Evolutionary conservation across 495 filamentous ascomycete genomes (phyloP).

Genomic region (Annulohypoxylon stygium): DNA sequence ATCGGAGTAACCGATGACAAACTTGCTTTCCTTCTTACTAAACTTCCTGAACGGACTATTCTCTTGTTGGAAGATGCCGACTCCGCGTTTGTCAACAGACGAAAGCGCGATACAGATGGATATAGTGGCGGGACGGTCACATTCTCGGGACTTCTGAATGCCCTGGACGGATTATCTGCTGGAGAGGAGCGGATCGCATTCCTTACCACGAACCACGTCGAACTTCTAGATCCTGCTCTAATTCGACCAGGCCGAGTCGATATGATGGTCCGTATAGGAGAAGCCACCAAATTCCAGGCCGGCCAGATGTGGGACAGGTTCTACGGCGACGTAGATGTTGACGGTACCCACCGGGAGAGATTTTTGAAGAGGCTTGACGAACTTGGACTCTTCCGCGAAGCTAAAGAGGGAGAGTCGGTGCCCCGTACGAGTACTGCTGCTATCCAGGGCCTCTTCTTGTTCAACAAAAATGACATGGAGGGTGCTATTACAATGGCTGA

Average conservation of each 20-base stretch:
- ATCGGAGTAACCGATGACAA: constrained; percentile 93
- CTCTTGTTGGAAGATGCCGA: constrained; percentile 95
- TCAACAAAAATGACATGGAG: constrained; percentile 90
- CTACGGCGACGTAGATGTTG: constrained; percentile 82
- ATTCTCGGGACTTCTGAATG: constrained; percentile 93
- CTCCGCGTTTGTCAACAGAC: constrained; percentile 87
- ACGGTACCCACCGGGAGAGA: constrained; percentile 67
- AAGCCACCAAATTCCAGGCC: constrained; percentile 87
- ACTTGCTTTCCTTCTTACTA: constrained; percentile 87
- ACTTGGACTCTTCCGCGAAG: constrained; percentile 62
- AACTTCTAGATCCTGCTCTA: constrained; percentile 87
- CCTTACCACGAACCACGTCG: constrained; percentile 94
- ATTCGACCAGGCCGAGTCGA: constrained; percentile 93
- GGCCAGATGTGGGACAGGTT: constrained; percentile 93
- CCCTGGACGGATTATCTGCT: constrained; percentile 93
- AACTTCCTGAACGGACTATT: constrained; percentile 86
- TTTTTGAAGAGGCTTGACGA: constrained; percentile 65
- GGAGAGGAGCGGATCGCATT: constrained; percentile 94
- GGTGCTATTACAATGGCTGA: constrained; percentile 86
- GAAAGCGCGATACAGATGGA: constrained; percentile 83
- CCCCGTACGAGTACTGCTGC: constrained; percentile 83
- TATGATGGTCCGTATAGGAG: constrained; percentile 90
- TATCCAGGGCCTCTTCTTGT: constrained; percentile 92
- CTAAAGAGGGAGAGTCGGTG: constrained; percentile 56
- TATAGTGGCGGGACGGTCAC: constrained; percentile 93